These are phyloP conservation scores for Fusarium austroafricanum DNA, from an alignment of 2,329 filamentous ascomycete species.

Conservation along the genomic window DNA sequence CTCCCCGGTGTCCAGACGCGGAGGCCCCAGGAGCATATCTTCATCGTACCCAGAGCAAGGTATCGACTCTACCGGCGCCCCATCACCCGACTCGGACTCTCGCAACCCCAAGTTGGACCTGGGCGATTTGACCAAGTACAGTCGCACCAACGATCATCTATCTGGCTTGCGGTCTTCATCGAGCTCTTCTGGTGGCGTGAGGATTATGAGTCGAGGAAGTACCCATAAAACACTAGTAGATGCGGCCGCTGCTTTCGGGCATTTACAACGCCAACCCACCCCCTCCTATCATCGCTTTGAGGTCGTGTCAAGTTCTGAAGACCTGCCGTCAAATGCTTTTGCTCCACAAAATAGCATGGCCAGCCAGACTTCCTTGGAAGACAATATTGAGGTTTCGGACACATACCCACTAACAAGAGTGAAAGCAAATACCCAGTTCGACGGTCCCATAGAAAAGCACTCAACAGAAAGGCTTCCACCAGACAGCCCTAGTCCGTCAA, in stretches of 20 bases:
- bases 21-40: constrained; percentile 45
- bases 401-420: constrained; percentile 1
- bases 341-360: constrained; percentile 22
- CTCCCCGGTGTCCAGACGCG: constrained; percentile 14
- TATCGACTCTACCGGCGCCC: constrained; percentile 32
- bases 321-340: constrained; percentile 23
- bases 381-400: not conserved
- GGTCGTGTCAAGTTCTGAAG: constrained; percentile 45
- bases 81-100: constrained; percentile 46
- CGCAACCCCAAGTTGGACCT: constrained; percentile 43
- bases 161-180: constrained; percentile 49
- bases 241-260: constrained; percentile 40
- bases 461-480: not conserved
- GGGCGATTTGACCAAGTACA: constrained; percentile 48
- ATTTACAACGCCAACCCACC: constrained; percentile 43
- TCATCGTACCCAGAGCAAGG: constrained; percentile 48
- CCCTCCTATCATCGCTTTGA: constrained; percentile 44
- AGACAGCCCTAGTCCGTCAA: constrained; percentile 30
- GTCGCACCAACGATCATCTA: constrained; percentile 45
- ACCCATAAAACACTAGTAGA: constrained; percentile 41
- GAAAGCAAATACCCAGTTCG: constrained; percentile 38
- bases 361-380: not conserved
- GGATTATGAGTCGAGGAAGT: constrained; percentile 24
- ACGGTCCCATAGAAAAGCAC: constrained; percentile 38
- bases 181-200: constrained; percentile 28